Conservation (phyloP, 108 stramenopile species). For the Cyclotella choctawhatcheeana region DNA sequence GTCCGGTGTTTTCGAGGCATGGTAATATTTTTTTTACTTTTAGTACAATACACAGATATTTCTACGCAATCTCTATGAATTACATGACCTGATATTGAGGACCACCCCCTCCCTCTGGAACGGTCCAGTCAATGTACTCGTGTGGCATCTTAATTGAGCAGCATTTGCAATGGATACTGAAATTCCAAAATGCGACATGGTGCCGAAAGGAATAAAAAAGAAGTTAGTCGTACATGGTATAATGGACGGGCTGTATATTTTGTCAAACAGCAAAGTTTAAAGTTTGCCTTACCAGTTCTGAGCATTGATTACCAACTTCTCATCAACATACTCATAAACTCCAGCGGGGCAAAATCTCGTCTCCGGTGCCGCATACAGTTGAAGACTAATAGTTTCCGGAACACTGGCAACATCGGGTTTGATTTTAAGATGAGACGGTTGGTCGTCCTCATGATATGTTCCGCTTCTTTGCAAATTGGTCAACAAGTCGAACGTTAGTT, state of each 20-base stretch:
- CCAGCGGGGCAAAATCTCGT: conserved; percentile 97
- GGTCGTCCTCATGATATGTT: conserved; percentile 98
- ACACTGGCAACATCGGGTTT: conserved; percentile 74
- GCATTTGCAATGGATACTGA: conserved; percentile 97
- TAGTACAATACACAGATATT: neutral
- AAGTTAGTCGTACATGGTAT: no score
- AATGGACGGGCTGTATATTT: no score
- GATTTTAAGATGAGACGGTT: conserved; percentile 95
- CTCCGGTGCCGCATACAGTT: conserved; percentile 95
- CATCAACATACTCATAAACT: conserved; percentile 59
- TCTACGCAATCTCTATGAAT: neutral
- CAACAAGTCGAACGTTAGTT: conserved; percentile 95
- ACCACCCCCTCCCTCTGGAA: conserved; percentile 99
- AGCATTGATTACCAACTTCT: conserved; percentile 96
- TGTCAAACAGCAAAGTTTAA: no score
- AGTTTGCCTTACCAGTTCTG: conserved; percentile 89
- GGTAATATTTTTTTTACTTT: neutral
- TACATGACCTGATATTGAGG: conserved; percentile 91
- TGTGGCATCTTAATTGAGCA: conserved; percentile 99
- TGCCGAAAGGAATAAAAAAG: neutral
- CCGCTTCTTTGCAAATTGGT: conserved; percentile 95
- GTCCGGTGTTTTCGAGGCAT: neutral
- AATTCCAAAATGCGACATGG: neutral
- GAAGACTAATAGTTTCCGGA: conserved; percentile 76
- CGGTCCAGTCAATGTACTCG: conserved; percentile 99